A percentile compares a stretch with the other conserved stretches of the same genome.
Conservation (phyloP, 192 early-diverging fungal genomes). For the Gamsiella multidivaricata region DNA sequence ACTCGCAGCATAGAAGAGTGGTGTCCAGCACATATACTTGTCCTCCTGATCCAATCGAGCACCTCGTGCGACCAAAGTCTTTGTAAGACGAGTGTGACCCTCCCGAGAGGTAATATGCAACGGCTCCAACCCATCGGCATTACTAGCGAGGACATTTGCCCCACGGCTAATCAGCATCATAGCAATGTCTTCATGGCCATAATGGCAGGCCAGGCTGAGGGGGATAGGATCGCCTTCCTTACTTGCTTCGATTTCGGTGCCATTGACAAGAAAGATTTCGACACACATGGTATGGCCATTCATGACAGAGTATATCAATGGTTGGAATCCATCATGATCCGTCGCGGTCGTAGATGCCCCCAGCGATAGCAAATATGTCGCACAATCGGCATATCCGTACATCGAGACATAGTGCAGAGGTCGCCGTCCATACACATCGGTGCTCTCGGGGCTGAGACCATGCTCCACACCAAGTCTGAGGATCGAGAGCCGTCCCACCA, state of each 20-base stretch:
- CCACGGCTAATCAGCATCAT: constrained; percentile 79
- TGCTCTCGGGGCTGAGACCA: constrained; percentile 61
- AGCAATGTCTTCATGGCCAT: constrained; percentile 90
- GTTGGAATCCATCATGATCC: constrained; percentile 92
- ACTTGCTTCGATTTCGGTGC: constrained; percentile 71
- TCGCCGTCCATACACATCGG: constrained; percentile 90
- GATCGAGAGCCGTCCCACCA: constrained; percentile 77
- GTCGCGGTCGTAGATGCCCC: constrained; percentile 63
- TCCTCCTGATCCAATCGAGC: constrained; percentile 82
- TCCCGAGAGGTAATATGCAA: constrained; percentile 89
- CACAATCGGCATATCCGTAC: constrained; percentile 82
- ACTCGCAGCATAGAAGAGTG: constrained; percentile 92
- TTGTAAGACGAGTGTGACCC: constrained; percentile 78
- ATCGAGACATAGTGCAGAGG: constrained; percentile 96
- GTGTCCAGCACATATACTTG: constrained; percentile 95
- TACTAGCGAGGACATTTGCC: constrained; percentile 73
- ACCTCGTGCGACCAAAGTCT: constrained; percentile 77
- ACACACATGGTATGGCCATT: constrained; percentile 83
- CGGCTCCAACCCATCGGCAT: constrained; percentile 86
- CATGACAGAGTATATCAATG: constrained; percentile 88
- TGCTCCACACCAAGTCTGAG: constrained; percentile 67
- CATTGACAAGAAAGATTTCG: constrained; percentile 74
- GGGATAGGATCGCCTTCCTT: constrained; percentile 73
- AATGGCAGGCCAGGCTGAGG: constrained; percentile 88
- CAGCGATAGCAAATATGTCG: constrained; percentile 67